phyloP scores from a whole-genome alignment of 768 basidiomycete genomes.

The Asterophora lycoperdoides region DNA sequence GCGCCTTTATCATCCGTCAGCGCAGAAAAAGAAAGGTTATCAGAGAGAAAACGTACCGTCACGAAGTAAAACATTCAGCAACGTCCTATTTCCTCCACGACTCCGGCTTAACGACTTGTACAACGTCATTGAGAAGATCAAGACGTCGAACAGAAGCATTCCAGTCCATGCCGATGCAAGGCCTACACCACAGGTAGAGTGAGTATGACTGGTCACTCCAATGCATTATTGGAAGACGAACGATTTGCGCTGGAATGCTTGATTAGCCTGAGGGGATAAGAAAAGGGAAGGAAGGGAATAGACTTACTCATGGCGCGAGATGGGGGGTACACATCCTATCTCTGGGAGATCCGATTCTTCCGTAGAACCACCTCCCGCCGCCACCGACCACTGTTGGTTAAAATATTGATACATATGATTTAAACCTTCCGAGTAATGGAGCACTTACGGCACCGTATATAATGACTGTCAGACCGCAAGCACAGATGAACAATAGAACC shows the following conservation, averaged over 20 bases:
- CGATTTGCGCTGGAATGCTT: conserved; percentile 14
- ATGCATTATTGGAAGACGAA: conserved; percentile 4
- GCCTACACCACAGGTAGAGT: conserved; percentile 16
- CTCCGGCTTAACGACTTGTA: conserved; percentile 29
- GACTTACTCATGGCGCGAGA: conserved; percentile 2
- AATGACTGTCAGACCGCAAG: conserved; percentile 25
- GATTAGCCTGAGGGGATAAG: background rate
- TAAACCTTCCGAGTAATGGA: background rate
- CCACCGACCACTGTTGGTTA: background rate
- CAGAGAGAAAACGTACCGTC: conserved; percentile 30
- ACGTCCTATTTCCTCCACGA: conserved; percentile 15
- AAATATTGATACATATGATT: conserved; percentile 21
- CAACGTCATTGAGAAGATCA: conserved; percentile 38
- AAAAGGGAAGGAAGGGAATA: background rate
- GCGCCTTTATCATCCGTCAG: conserved; percentile 25
- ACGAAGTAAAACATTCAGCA: conserved; percentile 35
- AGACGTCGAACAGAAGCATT: conserved; percentile 37
- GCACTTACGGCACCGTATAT: conserved; percentile 23
- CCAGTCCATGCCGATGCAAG: conserved; percentile 36
- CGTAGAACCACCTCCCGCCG: background rate
- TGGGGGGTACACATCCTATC: conserved; percentile 3
- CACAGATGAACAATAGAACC: conserved; percentile 24
- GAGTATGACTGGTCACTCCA: background rate
- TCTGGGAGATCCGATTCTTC: background rate
- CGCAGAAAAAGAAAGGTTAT: background rate